Base-by-base conservation (phyloP, 208 protist genomes). In the Trypanosomatidae sp. region DNA sequence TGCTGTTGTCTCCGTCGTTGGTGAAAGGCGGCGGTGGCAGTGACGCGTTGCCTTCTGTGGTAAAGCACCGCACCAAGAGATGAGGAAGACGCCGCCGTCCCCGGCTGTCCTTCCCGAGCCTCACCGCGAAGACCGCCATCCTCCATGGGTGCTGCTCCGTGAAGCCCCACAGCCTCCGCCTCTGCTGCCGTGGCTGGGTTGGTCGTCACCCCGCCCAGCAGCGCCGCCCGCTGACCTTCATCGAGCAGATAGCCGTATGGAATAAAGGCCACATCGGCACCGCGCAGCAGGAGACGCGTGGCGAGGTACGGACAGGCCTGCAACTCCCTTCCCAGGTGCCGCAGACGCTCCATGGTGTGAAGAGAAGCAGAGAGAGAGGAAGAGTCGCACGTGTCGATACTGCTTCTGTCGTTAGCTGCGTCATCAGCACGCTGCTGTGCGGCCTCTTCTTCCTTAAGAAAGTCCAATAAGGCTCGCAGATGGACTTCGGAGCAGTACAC, bases 191-290 rank as follows among this genome's bases (percentile, higher is more conserved):
- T 85, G 3, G 71, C 72, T 0, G 84, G 76, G 68, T 91, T 93
- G 2, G 91, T 96, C 10, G 83, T 76, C 12, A 67, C 76, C 19
- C 87, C 90, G 3, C 87, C 81, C 13, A 97, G 88, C 65, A 95
- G 73, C n/a, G 53, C 71, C 12, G 88, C 47, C 7, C 92, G 92
- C 79, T 87, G 82, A 8, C 74, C 80, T 19, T 88, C 76, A 13
- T 92, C 90, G 9, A 93, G 83, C 4, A 97, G 65, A 69, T 94
- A 95, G 62, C 81, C 73, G 72, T 97, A 95, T 1, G 92, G 92
- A n/a, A 97, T 85, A 8, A 95, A 81, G 22, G 90, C 89, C 39
- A 97, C 84, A 64, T 95, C 88, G 0, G 90, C 88, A 0, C 73
- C 84, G 44, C 91, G 89, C 15, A 95, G 66, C 4, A 92, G 76